These are phyloP conservation scores for Pseudoturritis turrita DNA, from an alignment of 345 rosid genomes.

Conservation along the genomic window DNA sequence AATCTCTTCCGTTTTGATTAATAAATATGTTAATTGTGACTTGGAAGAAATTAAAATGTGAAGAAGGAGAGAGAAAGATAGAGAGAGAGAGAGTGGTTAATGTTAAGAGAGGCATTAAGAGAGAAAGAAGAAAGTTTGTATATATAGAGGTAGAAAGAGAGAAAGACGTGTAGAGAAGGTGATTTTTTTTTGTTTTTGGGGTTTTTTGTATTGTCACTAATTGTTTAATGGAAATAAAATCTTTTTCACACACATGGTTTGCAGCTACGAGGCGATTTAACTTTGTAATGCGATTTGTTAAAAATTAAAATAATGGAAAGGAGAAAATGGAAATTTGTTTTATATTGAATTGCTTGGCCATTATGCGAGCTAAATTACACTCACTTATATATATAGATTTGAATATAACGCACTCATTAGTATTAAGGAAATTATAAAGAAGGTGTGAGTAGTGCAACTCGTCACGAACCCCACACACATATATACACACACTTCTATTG, in stretches of 20 bases:
- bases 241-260: slow-evolving; percentile 26
- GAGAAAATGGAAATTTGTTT: neutral
- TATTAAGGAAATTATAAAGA: slow-evolving; percentile 11
- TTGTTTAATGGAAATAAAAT: neutral
- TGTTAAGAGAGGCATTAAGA: slow-evolving; percentile 34
- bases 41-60: neutral
- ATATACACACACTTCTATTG: slow-evolving; percentile 21
- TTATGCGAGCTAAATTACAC: slow-evolving; percentile 28
- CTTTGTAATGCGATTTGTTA: slow-evolving; percentile 7
- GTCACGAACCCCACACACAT: slow-evolving; percentile 31
- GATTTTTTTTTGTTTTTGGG: neutral
- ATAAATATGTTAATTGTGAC: neutral
- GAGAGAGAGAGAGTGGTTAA: neutral
- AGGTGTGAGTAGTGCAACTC: slow-evolving; percentile 30
- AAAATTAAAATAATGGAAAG: neutral
- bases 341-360: slow-evolving; percentile 19
- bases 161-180: slow-evolving; percentile 36
- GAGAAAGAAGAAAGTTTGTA: slow-evolving; percentile 35
- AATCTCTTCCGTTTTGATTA: slow-evolving; percentile 26
- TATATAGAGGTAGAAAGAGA: slow-evolving; percentile 26
- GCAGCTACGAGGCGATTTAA: slow-evolving; percentile 25
- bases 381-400: slow-evolving; percentile 6
- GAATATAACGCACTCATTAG: slow-evolving; percentile 30
- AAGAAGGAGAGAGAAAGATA: neutral
- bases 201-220: neutral